Percentiles rank a stretch among this genome's conserved stretches.
Evolutionary conservation across 345 rosid species (phyloP).

Genomic region (Lumnitzera littorea): DNA sequence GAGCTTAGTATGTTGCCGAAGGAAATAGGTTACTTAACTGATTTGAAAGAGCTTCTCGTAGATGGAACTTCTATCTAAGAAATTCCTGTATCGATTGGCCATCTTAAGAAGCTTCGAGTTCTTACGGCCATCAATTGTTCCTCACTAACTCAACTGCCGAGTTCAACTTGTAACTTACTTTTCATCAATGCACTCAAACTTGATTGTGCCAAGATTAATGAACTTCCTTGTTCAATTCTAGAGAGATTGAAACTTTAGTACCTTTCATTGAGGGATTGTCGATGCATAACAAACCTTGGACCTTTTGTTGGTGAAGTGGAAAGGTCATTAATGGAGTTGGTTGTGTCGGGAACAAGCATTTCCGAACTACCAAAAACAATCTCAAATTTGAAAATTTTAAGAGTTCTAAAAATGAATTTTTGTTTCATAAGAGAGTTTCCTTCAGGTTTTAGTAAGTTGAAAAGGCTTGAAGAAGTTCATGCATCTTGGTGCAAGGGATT

Average conservation of each 20-base stretch:
- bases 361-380: neutral
- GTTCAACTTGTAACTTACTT: neutral
- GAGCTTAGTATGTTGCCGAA: conserved; percentile 3
- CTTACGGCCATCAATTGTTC: neutral
- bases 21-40: neutral
- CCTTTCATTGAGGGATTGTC: conserved; percentile 1
- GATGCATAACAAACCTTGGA: neutral
- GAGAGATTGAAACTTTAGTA: neutral
- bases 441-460: neutral
- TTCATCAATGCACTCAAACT: neutral
- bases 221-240: neutral
- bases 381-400: neutral
- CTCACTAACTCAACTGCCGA: neutral
- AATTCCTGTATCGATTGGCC: conserved; percentile 1
- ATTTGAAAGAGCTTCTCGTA: neutral
- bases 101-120: neutral
- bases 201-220: neutral
- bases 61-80: conserved; percentile 7
- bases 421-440: neutral
- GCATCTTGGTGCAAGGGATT: neutral
- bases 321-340: neutral
- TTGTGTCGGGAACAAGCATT: neutral
- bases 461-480: neutral
- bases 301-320: neutral
- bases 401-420: neutral